These are phyloP conservation scores for Panellus pusillus DNA, from an alignment of 768 basidiomycete species.

Conservation along the genomic window DNA sequence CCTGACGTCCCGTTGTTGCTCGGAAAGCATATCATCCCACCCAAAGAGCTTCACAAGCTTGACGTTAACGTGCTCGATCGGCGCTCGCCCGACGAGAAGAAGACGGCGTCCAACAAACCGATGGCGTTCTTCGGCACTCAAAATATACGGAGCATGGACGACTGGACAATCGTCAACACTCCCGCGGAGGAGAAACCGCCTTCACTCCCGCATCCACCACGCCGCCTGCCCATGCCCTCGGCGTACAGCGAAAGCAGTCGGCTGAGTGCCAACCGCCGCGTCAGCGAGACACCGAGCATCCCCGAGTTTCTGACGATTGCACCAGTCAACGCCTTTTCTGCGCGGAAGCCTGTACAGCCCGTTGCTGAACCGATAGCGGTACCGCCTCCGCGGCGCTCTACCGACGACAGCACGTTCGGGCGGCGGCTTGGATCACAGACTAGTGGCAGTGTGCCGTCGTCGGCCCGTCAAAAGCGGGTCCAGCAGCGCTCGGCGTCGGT, in stretches of 20 bases:
- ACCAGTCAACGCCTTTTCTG: slow-evolving; percentile 46
- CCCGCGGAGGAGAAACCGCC: slow-evolving; percentile 34
- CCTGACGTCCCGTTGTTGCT: slow-evolving; percentile 27
- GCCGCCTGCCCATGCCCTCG: slow-evolving; percentile 22
- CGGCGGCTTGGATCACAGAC: neutral
- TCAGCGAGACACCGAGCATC: slow-evolving; percentile 40
- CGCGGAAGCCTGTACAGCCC: slow-evolving; percentile 18
- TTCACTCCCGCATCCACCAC: slow-evolving; percentile 42
- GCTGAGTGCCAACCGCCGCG: neutral
- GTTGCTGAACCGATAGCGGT: slow-evolving; percentile 6
- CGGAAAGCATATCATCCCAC: slow-evolving; percentile 54
- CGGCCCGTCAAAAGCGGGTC: slow-evolving; percentile 14
- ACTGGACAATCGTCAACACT: slow-evolving; percentile 35
- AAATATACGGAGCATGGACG: slow-evolving; percentile 22
- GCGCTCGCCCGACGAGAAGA: slow-evolving; percentile 14
- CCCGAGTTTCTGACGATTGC: slow-evolving; percentile 51
- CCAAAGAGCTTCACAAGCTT: slow-evolving; percentile 51
- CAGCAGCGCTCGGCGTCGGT: slow-evolving; percentile 15
- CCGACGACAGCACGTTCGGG: neutral
- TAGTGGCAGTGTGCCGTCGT: neutral
- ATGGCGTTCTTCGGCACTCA: slow-evolving; percentile 11
- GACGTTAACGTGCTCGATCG: slow-evolving; percentile 23
- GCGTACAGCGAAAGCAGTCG: slow-evolving; percentile 4
- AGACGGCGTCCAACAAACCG: slow-evolving; percentile 5
- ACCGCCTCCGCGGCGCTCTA: slow-evolving; percentile 32